A percentile compares a stretch with the other conserved stretches of the same genome.
Evolutionary conservation across 1,284 basidiomycete species (phyloP).

Genomic region (Afroboletus lepidellus): DNA sequence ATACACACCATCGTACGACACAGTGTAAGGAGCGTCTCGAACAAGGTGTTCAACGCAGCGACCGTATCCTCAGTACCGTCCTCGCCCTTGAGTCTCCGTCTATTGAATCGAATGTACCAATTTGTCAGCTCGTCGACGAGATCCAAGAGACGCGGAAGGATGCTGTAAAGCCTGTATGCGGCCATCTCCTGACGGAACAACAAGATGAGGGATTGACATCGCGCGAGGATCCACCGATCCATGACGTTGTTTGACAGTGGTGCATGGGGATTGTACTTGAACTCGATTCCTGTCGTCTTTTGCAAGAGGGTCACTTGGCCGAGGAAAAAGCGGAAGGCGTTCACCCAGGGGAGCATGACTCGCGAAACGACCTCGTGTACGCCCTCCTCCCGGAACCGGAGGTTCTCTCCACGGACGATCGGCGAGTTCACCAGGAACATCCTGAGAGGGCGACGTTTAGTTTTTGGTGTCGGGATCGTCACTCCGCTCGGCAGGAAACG

Average conservation of each 20-base stretch:
- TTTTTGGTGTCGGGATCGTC: not conserved
- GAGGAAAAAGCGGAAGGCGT: conserved; percentile 98
- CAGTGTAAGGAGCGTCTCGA: conserved; percentile 93
- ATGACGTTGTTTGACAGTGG: conserved; percentile 91
- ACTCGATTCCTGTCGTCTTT: conserved; percentile 79
- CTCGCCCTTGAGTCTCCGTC: conserved; percentile 93
- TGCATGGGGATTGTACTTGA: conserved; percentile 86
- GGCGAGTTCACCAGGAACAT: conserved; percentile 99
- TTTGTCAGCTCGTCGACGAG: conserved; percentile 97
- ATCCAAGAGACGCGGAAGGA: conserved; percentile 91
- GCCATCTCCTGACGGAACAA: conserved; percentile 95
- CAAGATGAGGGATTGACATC: conserved; percentile 94
- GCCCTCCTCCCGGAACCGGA: conserved; percentile 97
- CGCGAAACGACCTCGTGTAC: conserved; percentile 95
- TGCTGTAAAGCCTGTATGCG: conserved; percentile 96
- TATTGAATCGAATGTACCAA: conserved; percentile 99
- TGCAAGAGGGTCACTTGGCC: conserved; percentile 91
- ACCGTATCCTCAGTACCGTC: conserved; percentile 88
- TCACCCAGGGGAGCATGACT: conserved; percentile 98
- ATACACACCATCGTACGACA: conserved; percentile 86
- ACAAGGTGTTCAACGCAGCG: conserved; percentile 91
- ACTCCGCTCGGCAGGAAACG: not conserved
- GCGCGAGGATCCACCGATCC: conserved; percentile 97
- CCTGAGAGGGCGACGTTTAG: conserved; percentile 37
- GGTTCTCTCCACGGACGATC: conserved; percentile 95